phyloP scores from a whole-genome alignment of 23 red algal genomes.

The Agarophyton chilense region DNA sequence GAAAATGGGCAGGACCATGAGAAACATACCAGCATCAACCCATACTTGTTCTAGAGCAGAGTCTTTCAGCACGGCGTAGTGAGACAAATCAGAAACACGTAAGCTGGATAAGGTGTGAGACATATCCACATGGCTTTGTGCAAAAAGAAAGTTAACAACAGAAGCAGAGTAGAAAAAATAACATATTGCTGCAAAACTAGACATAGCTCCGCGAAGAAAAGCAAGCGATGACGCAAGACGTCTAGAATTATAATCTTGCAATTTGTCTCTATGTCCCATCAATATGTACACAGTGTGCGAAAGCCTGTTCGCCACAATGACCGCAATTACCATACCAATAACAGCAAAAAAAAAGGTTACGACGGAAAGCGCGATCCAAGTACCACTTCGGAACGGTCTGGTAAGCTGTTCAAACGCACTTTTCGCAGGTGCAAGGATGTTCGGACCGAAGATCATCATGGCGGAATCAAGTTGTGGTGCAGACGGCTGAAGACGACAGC shows the following conservation, averaged over 20 bases:
- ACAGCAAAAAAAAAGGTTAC: not conserved
- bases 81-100: not conserved
- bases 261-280: not conserved
- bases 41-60: constrained; percentile 9
- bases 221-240: constrained; percentile 6
- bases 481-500: not conserved
- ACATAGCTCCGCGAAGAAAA: constrained; percentile 1
- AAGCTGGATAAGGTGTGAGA: not conserved
- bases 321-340: constrained; percentile 12
- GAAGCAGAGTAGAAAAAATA: constrained; percentile 31
- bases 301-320: constrained; percentile 13
- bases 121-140: constrained; percentile 26
- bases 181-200: not conserved
- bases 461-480: constrained; percentile 13
- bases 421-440: not conserved
- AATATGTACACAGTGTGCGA: not conserved
- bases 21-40: not conserved
- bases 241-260: not conserved
- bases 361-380: not conserved
- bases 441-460: constrained; percentile 33
- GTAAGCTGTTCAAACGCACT: constrained; percentile 19
- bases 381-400: constrained; percentile 6
- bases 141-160: constrained; percentile 29
- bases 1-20: not conserved
- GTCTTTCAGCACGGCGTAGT: constrained; percentile 6